phyloP scores from a whole-genome alignment of 352 stramenopile genomes.

The Pythium phragmitis region DNA sequence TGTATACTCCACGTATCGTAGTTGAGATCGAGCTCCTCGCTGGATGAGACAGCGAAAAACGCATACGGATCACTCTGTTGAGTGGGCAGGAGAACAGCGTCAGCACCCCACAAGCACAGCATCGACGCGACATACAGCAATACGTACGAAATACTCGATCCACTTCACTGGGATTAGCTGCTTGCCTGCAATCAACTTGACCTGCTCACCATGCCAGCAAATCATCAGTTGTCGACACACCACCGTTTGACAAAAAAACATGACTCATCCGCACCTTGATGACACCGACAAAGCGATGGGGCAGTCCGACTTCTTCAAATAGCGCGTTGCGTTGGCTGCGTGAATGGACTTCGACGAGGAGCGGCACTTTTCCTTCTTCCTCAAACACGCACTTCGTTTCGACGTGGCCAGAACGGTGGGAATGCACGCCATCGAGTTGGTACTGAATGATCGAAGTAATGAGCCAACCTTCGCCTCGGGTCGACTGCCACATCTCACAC shows the following conservation, averaged over 20 bases:
- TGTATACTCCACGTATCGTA: conserved; percentile 73
- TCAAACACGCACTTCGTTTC: conserved; percentile 29
- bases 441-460: conserved; percentile 82
- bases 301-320: conserved; percentile 72
- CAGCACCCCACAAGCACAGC: neutral
- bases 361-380: conserved; percentile 47
- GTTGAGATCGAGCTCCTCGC: conserved; percentile 32
- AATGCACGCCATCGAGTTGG: conserved; percentile 66
- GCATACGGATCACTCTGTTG: conserved; percentile 71
- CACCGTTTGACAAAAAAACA: neutral
- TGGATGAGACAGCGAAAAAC: conserved; percentile 60
- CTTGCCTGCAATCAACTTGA: conserved; percentile 65
- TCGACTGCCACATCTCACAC: conserved; percentile 69
- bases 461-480: conserved; percentile 75
- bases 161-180: conserved; percentile 73
- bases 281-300: conserved; percentile 71
- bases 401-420: conserved; percentile 34
- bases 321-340: conserved; percentile 76
- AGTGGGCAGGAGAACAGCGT: neutral
- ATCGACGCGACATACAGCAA: neutral
- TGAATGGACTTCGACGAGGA: conserved; percentile 65
- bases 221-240: neutral
- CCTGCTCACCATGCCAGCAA: conserved; percentile 26
- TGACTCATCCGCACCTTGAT: conserved; percentile 39
- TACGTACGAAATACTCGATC: conserved; percentile 52